These are phyloP conservation scores for Botryococcus braunii DNA, from an alignment of 163 green algal species.

Conservation along the genomic window DNA sequence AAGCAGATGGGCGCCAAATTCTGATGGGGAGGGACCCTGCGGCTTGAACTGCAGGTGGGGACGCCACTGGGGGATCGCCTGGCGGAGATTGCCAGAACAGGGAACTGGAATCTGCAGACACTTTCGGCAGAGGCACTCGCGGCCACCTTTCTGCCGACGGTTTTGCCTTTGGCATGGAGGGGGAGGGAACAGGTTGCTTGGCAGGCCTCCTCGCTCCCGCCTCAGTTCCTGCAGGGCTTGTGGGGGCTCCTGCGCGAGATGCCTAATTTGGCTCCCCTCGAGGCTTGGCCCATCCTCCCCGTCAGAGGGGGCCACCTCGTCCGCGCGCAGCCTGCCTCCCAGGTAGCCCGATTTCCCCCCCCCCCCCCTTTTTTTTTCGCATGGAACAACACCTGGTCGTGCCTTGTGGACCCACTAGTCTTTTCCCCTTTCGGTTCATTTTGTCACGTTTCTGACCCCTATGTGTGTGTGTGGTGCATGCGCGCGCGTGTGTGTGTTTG, in stretches of 20 bases:
- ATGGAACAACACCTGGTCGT: too few relatives aligned
- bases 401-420: too few relatives aligned
- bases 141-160: slow-evolving; percentile 14
- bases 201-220: background rate
- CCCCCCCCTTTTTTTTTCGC: too few relatives aligned
- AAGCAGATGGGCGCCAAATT: too few relatives aligned
- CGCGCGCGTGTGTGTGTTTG: too few relatives aligned
- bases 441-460: too few relatives aligned
- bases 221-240: background rate
- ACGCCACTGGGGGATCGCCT: slow-evolving; percentile 4
- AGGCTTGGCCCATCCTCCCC: slow-evolving; percentile 44
- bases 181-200: background rate
- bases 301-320: slow-evolving; percentile 28
- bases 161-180: slow-evolving; percentile 17
- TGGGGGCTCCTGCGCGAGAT: background rate
- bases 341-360: too few relatives aligned
- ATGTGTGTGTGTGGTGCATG: too few relatives aligned
- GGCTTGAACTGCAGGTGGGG: background rate
- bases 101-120: slow-evolving; percentile 14
- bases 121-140: slow-evolving; percentile 13
- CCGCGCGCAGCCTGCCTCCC: slow-evolving; percentile 19
- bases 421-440: too few relatives aligned
- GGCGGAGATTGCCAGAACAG: slow-evolving; percentile 9
- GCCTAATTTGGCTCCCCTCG: background rate
- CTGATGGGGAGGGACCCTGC: too few relatives aligned